A percentile compares a stretch with the other conserved stretches of the same genome.
These are phyloP conservation scores for Xylaria sp. DNA, from an alignment of 495 filamentous ascomycete species.

Conservation along the genomic window DNA sequence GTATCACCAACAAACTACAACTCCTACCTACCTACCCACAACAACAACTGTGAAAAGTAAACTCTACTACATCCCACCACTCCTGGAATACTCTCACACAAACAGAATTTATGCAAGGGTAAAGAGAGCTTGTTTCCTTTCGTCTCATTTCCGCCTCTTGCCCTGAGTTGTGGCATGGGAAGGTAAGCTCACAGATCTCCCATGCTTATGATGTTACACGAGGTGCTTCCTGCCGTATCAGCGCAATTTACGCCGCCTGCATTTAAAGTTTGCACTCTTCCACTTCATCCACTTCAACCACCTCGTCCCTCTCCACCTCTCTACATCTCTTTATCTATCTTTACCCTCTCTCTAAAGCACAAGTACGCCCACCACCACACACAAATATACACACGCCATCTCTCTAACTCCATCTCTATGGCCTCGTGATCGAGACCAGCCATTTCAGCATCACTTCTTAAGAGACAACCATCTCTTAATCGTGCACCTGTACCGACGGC, in stretches of 20 bases:
- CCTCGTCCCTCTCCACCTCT: too few species aligned
- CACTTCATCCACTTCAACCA: background rate
- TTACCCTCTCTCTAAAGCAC: background rate
- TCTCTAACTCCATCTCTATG: background rate
- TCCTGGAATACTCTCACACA: background rate
- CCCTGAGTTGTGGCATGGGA: background rate
- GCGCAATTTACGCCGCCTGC: background rate
- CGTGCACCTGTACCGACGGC: background rate
- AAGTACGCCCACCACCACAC: background rate
- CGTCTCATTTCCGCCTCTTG: background rate
- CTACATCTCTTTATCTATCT: too few species aligned
- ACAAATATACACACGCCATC: background rate
- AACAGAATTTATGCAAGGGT: background rate
- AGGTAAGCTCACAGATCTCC: background rate
- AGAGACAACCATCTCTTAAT: background rate
- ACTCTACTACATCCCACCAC: background rate
- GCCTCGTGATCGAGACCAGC: background rate
- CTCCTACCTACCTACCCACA: background rate
- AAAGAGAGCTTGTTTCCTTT: background rate
- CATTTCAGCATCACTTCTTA: background rate
- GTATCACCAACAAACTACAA: background rate
- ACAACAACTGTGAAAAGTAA: background rate
- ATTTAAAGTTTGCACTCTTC: background rate
- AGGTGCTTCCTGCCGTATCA: background rate
- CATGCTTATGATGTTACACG: background rate